phyloP scores from a whole-genome alignment of 2,329 filamentous ascomycete genomes.

The Pseudofabraea citricarpa region DNA sequence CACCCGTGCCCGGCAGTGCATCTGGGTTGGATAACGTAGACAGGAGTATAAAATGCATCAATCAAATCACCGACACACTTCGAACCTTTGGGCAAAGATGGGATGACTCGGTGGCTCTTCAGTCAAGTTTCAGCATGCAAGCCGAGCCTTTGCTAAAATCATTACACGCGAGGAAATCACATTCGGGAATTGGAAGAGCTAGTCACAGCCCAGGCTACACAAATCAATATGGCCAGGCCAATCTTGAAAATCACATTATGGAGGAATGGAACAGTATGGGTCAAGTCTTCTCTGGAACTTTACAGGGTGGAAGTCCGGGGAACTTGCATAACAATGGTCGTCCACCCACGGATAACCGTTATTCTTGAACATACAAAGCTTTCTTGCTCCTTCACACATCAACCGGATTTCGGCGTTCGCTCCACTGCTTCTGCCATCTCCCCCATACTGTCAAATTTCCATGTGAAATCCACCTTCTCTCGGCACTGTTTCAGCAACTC shows the following conservation, averaged over 20 bases:
- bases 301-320: too few species aligned
- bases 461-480: slow-evolving; percentile 39
- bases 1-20: slow-evolving; percentile 40
- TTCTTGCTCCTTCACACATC: too few species aligned
- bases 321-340: background rate
- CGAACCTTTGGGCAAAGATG: slow-evolving; percentile 54
- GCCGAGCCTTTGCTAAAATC: slow-evolving; percentile 22
- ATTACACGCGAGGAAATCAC: slow-evolving; percentile 38
- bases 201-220: slow-evolving; percentile 13
- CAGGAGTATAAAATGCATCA: slow-evolving; percentile 50
- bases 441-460: slow-evolving; percentile 52
- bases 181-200: slow-evolving; percentile 11
- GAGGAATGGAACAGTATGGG: slow-evolving; percentile 4
- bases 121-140: slow-evolving; percentile 44
- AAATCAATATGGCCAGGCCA: background rate
- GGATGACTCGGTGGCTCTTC: slow-evolving; percentile 51
- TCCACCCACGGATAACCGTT: background rate
- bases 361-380: background rate
- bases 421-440: slow-evolving; percentile 57
- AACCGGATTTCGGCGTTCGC: too few species aligned
- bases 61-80: slow-evolving; percentile 48
- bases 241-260: background rate
- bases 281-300: background rate
- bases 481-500: slow-evolving; percentile 34
- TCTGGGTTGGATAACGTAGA: slow-evolving; percentile 45